These are phyloP conservation scores for Caloboletus inedulis DNA, from an alignment of 1,284 basidiomycete species.

Conservation along the genomic window DNA sequence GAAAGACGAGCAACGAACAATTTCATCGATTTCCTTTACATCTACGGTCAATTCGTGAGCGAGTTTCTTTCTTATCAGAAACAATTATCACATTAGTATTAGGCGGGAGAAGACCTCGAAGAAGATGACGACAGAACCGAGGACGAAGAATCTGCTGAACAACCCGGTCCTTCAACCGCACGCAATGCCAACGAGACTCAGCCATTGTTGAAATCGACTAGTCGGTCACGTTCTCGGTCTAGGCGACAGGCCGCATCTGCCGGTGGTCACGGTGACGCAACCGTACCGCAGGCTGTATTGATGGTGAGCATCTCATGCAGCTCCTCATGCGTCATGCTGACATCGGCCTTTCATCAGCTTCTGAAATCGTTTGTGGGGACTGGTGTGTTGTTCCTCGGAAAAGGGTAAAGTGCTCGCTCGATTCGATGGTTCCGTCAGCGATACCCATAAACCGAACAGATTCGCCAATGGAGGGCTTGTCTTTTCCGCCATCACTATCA, in stretches of 20 bases:
- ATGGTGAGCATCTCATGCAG: slow-evolving; percentile 58
- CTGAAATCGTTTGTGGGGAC: slow-evolving; percentile 97
- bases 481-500: slow-evolving; percentile 81
- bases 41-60: slow-evolving; percentile 93
- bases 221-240: slow-evolving; percentile 43
- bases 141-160: slow-evolving; percentile 39
- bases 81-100: slow-evolving; percentile 7
- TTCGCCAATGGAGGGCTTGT: slow-evolving; percentile 96
- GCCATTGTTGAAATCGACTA: slow-evolving; percentile 39
- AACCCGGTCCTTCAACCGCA: slow-evolving; percentile 24
- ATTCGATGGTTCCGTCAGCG: background rate
- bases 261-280: slow-evolving; percentile 76
- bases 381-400: slow-evolving; percentile 93
- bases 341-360: slow-evolving; percentile 47
- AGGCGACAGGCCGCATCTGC: slow-evolving; percentile 55
- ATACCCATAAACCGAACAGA: slow-evolving; percentile 38
- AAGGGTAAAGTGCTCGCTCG: slow-evolving; percentile 55
- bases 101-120: slow-evolving; percentile 94
- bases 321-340: slow-evolving; percentile 8
- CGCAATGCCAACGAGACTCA: slow-evolving; percentile 39
- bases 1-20: slow-evolving; percentile 72
- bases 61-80: background rate
- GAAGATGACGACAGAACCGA: slow-evolving; percentile 65
- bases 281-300: slow-evolving; percentile 82
- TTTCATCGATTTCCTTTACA: slow-evolving; percentile 89